A percentile compares a stretch with the other conserved stretches of the same genome.
Evolutionary conservation across 441 rosid genomes (phyloP).

Genomic region (Pelargonium myrrhifolium): DNA sequence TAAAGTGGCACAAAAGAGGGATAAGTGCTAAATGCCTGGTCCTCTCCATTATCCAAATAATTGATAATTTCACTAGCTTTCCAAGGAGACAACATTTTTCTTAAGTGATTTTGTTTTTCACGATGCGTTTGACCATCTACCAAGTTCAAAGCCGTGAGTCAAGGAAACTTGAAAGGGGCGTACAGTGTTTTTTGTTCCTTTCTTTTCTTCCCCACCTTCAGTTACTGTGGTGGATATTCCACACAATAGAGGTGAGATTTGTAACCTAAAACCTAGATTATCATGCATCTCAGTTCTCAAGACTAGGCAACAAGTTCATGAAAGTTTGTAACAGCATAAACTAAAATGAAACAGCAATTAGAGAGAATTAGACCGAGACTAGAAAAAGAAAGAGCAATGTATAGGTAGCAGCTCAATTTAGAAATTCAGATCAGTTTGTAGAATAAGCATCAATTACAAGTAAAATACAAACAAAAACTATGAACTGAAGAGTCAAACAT

Average conservation of each 20-base stretch:
- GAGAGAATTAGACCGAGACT: background rate
- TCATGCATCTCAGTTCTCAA: conserved; percentile 2
- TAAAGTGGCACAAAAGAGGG: no score
- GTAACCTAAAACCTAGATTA: background rate
- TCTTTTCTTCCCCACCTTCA: background rate
- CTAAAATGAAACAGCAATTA: background rate
- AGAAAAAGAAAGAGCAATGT: background rate
- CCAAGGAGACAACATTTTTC: no score
- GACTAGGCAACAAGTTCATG: background rate
- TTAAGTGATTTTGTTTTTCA: no score
- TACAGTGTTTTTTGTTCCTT: background rate
- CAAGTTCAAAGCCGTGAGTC: background rate
- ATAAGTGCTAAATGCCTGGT: no score
- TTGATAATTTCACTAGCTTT: no score
- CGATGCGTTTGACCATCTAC: no score
- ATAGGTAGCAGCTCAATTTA: background rate
- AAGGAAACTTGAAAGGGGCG: background rate
- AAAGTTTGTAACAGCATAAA: background rate
- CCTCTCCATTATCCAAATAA: no score
- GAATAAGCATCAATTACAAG: background rate
- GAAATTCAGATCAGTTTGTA: background rate
- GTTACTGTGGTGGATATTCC: background rate
- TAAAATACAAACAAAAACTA: background rate
- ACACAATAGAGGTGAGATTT: background rate
- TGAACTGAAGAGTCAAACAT: background rate